phyloP scores from a whole-genome alignment of 176 grass and related monocot species.

The sorghum (Sorghum bicolor) region Sorghum_bicolor_NCBIv3 NC_012871.2:4848501-4849000 shows the following conservation, averaged over 20 bases:
- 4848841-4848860: neutral
- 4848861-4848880: neutral
- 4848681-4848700: conserved; percentile 73
- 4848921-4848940: neutral
- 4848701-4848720: conserved; percentile 79
- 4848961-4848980: neutral
- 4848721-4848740: conserved; percentile 71
- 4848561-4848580: conserved; percentile 92
- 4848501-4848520: conserved; percentile 82
- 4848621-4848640: conserved; percentile 83
- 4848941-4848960: neutral
- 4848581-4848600: conserved; percentile 77
- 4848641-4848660: conserved; percentile 71
- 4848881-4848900: neutral
- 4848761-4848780: conserved; percentile 87
- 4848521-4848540: conserved; percentile 77
- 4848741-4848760: conserved; percentile 89
- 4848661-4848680: conserved; percentile 69
- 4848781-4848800: conserved; percentile 18
- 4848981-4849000: neutral
- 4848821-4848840: neutral
- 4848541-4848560: conserved; percentile 83
- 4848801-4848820: neutral
- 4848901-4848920: neutral
- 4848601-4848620: conserved; percentile 86